phyloP scores from a whole-genome alignment of 2,329 filamentous ascomycete genomes.

The Venturia aucupariae region DNA sequence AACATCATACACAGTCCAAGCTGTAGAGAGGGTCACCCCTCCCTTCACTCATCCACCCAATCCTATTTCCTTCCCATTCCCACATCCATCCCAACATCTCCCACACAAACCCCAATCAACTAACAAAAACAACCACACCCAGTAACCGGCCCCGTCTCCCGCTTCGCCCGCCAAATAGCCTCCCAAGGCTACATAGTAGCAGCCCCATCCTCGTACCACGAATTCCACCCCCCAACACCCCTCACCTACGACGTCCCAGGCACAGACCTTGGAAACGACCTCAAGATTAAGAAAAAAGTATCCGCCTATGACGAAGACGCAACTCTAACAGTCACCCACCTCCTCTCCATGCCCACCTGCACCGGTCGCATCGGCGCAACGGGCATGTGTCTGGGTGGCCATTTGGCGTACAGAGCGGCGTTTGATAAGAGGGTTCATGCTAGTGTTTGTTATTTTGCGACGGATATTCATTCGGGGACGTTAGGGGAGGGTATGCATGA shows the following conservation, averaged over 20 bases:
- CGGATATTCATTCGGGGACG: slow-evolving; percentile 73
- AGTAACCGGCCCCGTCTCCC: slow-evolving; percentile 84
- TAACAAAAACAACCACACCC: neutral
- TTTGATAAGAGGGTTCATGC: slow-evolving; percentile 70
- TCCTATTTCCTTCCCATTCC: neutral
- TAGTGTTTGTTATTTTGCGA: slow-evolving; percentile 82
- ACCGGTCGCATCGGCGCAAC: slow-evolving; percentile 71
- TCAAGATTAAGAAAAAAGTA: slow-evolving; percentile 77
- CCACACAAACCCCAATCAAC: slow-evolving; percentile 2
- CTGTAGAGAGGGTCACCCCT: no score
- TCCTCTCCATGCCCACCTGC: slow-evolving; percentile 40
- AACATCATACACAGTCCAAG: no score
- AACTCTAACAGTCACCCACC: slow-evolving; percentile 32
- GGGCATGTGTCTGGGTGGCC: slow-evolving; percentile 90
- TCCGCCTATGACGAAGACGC: slow-evolving; percentile 67
- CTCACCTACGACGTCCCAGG: slow-evolving; percentile 80
- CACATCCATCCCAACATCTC: slow-evolving; percentile 12
- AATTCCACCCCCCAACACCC: slow-evolving; percentile 78
- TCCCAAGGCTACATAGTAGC: slow-evolving; percentile 90
- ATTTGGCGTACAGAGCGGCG: slow-evolving; percentile 65
- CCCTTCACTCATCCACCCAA: no score
- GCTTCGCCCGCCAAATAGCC: slow-evolving; percentile 85
- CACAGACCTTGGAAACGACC: slow-evolving; percentile 78
- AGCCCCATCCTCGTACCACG: slow-evolving; percentile 84
- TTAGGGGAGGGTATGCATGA: slow-evolving; percentile 61